Conservation (phyloP, 108 stramenopile genomes). For the Phaeodactylum tricornutum region DNA sequence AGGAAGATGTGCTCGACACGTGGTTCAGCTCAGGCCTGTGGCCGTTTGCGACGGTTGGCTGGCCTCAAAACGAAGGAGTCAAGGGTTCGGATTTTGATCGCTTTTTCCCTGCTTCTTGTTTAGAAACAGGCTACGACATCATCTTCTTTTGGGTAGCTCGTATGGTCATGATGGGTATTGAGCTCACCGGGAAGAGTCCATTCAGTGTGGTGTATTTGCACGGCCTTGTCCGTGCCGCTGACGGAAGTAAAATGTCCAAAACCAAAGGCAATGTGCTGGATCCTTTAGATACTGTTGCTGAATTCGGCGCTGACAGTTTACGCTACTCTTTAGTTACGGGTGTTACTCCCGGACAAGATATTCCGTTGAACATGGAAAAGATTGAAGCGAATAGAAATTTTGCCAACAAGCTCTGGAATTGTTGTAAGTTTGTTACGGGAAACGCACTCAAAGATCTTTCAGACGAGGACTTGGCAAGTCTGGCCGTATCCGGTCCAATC, state of each 20-base stretch:
- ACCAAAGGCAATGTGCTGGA: conserved; percentile 98
- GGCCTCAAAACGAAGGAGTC: conserved; percentile 69
- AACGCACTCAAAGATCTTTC: conserved; percentile 73
- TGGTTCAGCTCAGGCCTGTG: conserved; percentile 98
- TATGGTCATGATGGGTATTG: conserved; percentile 97
- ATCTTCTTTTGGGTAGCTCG: conserved; percentile 99
- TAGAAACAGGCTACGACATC: conserved; percentile 99
- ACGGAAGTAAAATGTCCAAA: conserved; percentile 98
- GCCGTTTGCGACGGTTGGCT: conserved; percentile 95
- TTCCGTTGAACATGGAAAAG: conserved; percentile 88
- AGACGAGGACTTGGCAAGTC: conserved; percentile 33
- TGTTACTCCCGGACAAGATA: conserved; percentile 92
- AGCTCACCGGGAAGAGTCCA: conserved; percentile 85
- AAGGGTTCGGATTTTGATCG: conserved; percentile 58
- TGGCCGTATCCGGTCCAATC: conserved; percentile 74
- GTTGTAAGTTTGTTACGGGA: conserved; percentile 83
- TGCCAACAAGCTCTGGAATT: conserved; percentile 98
- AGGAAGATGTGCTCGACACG: conserved; percentile 94
- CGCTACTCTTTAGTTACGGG: conserved; percentile 92
- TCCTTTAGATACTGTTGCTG: conserved; percentile 91
- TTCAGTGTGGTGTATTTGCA: conserved; percentile 90
- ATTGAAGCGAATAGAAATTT: conserved; percentile 85
- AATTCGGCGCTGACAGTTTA: conserved; percentile 88
- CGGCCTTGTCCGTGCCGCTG: conserved; percentile 91
- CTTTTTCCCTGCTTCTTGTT: conserved; percentile 89